Evolutionary conservation across 164 flowering plant genomes (phyloP).

Genomic region (Berberis vulgaris): DNA sequence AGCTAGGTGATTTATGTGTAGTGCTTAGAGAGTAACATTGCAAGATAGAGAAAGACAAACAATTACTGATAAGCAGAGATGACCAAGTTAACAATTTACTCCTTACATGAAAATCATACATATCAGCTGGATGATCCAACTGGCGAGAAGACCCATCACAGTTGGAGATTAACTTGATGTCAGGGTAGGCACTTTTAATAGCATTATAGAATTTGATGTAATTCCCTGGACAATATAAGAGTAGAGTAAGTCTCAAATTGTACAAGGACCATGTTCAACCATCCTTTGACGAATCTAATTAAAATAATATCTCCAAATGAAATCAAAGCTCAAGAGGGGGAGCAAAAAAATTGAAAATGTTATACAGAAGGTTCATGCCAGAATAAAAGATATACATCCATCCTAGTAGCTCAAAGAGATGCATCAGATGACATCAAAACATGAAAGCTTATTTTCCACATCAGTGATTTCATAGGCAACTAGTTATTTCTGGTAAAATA

Average conservation of each 20-base stretch:
- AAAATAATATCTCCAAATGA: not conserved
- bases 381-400: too few species aligned
- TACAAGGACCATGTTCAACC: not conserved
- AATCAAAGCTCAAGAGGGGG: not conserved
- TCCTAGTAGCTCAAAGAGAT: too few species aligned
- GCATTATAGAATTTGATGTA: constrained; percentile 73
- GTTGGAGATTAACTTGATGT: constrained; percentile 73
- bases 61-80: not conserved
- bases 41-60: too few species aligned
- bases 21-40: too few species aligned
- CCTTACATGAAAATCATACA: constrained; percentile 87
- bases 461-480: too few species aligned
- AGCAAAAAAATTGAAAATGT: too few species aligned
- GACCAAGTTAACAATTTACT: constrained; percentile 18
- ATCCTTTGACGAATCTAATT: not conserved
- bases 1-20: too few species aligned
- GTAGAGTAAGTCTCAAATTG: constrained; percentile 3
- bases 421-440: too few species aligned
- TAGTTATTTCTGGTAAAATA: too few species aligned
- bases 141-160: constrained; percentile 70
- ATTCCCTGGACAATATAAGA: constrained; percentile 49
- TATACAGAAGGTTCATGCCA: too few species aligned
- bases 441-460: too few species aligned
- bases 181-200: constrained; percentile 64
- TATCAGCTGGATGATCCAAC: constrained; percentile 89